Percentiles rank a stretch among this genome's conserved stretches.
These are phyloP conservation scores for Apiospora aurea DNA, from an alignment of 2,329 filamentous ascomycete species.

Conservation along the genomic window DNA sequence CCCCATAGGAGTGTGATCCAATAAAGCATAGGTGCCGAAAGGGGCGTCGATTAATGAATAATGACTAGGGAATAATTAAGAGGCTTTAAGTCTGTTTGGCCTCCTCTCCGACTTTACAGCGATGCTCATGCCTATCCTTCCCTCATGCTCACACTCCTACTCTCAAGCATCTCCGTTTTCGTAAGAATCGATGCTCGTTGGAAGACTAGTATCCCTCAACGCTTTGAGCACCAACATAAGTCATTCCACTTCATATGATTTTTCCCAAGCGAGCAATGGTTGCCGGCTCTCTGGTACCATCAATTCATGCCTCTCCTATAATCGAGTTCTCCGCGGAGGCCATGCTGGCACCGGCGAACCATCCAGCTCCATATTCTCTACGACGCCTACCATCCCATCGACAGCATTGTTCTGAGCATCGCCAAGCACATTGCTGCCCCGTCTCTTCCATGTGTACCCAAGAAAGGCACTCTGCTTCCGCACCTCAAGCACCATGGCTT, in stretches of 20 bases:
- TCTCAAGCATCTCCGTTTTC: neutral
- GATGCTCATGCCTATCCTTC: neutral
- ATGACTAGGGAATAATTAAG: conserved; percentile 15
- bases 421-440: conserved; percentile 14
- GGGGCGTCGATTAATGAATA: conserved; percentile 15
- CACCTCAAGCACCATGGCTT: conserved; percentile 74
- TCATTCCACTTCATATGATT: neutral
- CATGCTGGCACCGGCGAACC: neutral
- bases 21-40: neutral
- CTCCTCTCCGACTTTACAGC: neutral
- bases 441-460: conserved; percentile 83
- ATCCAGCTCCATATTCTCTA: conserved; percentile 9
- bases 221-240: neutral
- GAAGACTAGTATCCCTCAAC: neutral
- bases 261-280: neutral
- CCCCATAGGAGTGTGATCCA: no score
- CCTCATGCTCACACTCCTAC: neutral
- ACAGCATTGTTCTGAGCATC: neutral
- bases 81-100: conserved; percentile 1
- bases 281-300: neutral
- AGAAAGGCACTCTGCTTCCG: conserved; percentile 85
- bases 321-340: neutral
- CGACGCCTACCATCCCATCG: conserved; percentile 24
- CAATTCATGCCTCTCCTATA: neutral
- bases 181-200: neutral